Evolutionary conservation across 2,329 filamentous ascomycete genomes (phyloP).

Genomic region (Calycina herbarum): DNA sequence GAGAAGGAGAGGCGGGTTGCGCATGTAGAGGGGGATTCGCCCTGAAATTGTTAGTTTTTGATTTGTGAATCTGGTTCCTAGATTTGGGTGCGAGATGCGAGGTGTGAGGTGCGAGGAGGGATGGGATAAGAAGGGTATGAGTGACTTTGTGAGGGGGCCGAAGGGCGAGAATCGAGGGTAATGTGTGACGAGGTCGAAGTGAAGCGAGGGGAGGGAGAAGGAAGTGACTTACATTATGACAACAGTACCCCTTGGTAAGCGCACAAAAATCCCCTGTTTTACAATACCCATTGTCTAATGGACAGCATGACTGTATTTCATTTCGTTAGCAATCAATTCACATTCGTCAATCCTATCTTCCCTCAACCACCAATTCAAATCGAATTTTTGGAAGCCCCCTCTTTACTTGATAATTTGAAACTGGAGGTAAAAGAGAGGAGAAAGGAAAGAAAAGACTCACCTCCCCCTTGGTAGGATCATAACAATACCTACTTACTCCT

Average conservation of each 20-base stretch:
- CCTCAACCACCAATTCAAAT: too few species aligned
- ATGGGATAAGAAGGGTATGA: not conserved
- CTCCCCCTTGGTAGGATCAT: conserved; percentile 6
- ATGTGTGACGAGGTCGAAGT: too few species aligned
- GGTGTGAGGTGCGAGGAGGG: not conserved
- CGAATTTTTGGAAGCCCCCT: too few species aligned
- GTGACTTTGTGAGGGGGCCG: too few species aligned
- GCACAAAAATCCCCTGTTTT: conserved; percentile 4
- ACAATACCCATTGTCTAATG: not conserved
- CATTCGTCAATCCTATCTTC: too few species aligned
- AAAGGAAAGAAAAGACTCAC: not conserved
- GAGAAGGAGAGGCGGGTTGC: not conserved
- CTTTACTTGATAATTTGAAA: too few species aligned
- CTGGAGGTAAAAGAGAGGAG: too few species aligned
- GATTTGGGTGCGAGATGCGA: too few species aligned
- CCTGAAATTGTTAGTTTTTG: not conserved
- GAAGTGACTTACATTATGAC: conserved; percentile 1
- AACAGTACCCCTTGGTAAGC: not conserved
- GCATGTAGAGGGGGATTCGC: not conserved
- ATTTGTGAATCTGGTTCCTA: not conserved
- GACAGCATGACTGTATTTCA: not conserved
- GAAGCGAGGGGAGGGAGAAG: not conserved
- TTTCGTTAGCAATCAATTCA: not conserved
- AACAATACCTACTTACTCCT: not conserved
- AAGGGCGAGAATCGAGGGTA: too few species aligned